Conservation (phyloP, 208 protist species). For the Histomonas meleagridis region DNA sequence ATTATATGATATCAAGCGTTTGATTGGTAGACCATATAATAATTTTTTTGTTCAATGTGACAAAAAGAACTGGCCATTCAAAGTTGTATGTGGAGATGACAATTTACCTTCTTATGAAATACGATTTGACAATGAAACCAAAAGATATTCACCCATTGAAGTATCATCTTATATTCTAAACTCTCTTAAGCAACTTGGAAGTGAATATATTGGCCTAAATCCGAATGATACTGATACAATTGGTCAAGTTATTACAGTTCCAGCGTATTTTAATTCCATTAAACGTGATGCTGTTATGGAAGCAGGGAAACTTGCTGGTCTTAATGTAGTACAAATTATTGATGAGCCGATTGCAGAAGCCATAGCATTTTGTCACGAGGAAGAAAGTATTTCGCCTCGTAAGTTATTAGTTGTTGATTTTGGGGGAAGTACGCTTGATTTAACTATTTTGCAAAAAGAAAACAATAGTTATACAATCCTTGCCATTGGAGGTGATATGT, state of each 20-base stretch:
- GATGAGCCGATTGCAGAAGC: conserved; percentile 59
- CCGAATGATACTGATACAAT: conserved; percentile 52
- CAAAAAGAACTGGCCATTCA: conserved; percentile 87
- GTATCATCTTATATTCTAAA: background rate
- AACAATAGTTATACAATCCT: conserved; percentile 80
- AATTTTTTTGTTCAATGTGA: conserved; percentile 74
- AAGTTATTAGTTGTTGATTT: conserved; percentile 71
- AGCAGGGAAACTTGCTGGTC: conserved; percentile 59
- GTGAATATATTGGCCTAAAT: conserved; percentile 42
- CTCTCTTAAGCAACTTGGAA: conserved; percentile 36
- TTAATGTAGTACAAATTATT: conserved; percentile 55
- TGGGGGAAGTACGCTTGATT: conserved; percentile 87
- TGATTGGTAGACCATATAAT: conserved; percentile 71
- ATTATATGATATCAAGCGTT: conserved; percentile 74
- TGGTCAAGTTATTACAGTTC: conserved; percentile 59
- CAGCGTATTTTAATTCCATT: conserved; percentile 66
- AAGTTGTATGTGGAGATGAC: conserved; percentile 58
- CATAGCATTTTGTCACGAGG: conserved; percentile 57
- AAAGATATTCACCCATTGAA: conserved; percentile 1
- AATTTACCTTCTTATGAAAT: too few relatives aligned
- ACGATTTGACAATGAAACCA: too few relatives aligned
- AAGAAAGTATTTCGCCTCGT: conserved; percentile 44
- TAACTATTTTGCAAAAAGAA: conserved; percentile 76
- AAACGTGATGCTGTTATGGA: conserved; percentile 65
- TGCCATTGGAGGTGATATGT: conserved; percentile 71